Evolutionary conservation across 257 asterid species (phyloP).

Genomic region (Thymus mandschuricus): DNA sequence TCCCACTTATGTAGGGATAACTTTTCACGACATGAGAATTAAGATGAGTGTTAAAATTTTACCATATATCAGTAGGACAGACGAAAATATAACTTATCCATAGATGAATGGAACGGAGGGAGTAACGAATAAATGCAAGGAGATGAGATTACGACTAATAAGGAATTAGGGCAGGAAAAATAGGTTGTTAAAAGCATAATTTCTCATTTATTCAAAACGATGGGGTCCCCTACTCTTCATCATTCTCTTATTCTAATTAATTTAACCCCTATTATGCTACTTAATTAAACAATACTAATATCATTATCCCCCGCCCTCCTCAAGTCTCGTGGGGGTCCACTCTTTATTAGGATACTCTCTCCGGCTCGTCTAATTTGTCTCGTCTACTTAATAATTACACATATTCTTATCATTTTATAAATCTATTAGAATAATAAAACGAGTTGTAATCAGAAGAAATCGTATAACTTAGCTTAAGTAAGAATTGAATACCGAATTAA

Average conservation of each 20-base stretch:
- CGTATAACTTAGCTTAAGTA: neutral
- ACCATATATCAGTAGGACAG: too few species aligned
- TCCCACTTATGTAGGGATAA: too few species aligned
- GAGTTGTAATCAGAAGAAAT: too few species aligned
- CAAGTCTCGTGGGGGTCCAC: slow-evolving; percentile 2
- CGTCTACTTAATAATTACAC: too few species aligned
- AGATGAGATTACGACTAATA: neutral
- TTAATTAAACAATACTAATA: neutral
- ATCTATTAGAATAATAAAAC: too few species aligned
- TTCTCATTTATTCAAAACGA: slow-evolving; percentile 7
- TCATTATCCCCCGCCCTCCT: neutral
- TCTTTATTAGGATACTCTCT: too few species aligned
- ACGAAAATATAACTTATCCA: too few species aligned
- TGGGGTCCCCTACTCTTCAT: slow-evolving; percentile 14
- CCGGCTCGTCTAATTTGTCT: too few species aligned
- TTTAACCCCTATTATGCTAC: neutral
- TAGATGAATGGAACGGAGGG: too few species aligned
- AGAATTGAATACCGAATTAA: neutral
- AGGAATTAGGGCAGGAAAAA: slow-evolving; percentile 9
- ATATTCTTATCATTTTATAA: too few species aligned
- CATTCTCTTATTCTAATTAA: neutral
- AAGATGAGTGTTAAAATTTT: too few species aligned
- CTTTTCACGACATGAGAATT: too few species aligned
- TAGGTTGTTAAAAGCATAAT: slow-evolving; percentile 6
- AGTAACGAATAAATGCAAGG: neutral